Base-by-base conservation (phyloP, 129 eudicot species). In the Logfia minima region DNA sequence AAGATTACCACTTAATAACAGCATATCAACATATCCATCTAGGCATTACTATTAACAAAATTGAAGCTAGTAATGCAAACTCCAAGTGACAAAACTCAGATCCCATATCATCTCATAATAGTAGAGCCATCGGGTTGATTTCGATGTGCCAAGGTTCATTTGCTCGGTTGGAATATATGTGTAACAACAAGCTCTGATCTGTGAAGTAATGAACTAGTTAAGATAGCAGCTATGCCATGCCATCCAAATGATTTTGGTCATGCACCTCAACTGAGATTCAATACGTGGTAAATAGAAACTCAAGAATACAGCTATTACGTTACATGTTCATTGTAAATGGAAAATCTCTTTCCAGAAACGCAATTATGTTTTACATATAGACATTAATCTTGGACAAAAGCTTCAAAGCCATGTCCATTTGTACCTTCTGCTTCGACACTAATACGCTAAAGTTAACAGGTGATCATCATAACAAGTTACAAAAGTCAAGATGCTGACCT, bases 291-390 rank as follows among this genome's bases (percentile, higher is more conserved):
- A 74, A 74, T 11, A 73, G 19, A 76, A 66, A 31, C 80, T 65
- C 73, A 34, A 52, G 66, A 35, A 52, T 52, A 67, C 19, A 56
- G 75, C 68, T 56, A 77, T 66, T n/a, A 32, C n/a, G 35, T 64
- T 66, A 51, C 74, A 76, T 22, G 59, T 69, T 69, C 21, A 70
- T 61, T 69, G 31, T 78, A 41, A 41, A 43, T 45, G 62, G 71
- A 14, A 75, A 76, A 52, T 65, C 34, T 31, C 35, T 13, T 45
- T 23, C 70, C 77, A 34, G 14, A 72, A 72, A 48, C 26, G 31
- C 18, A 6, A 65, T 64, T 79, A 72, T 26, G 72, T 29, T 61
- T 77, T 79, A 72, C 83, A 79, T 79, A 72, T 63, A 71, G 71
- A 79, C 74, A 79, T 29, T 34, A 79, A 72, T 41, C 79, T 72